Evolutionary conservation across 768 basidiomycete species (phyloP), one percentile per base, ranked within the genome.

Genomic region (Amanita molliuscula): DNA sequence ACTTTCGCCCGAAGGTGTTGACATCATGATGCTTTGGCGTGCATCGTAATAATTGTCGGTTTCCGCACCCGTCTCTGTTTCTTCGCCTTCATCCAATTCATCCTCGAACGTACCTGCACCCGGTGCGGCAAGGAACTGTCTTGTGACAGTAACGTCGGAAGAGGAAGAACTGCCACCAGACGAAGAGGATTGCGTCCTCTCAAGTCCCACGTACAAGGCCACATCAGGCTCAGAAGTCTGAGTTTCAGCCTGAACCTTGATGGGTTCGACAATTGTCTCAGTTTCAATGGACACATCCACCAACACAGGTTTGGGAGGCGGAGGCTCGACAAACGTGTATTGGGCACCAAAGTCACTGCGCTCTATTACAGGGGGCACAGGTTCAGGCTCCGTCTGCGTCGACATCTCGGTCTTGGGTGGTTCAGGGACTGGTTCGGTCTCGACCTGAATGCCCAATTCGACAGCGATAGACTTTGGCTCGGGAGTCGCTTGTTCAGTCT

Each of bases 31-130:
- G 54, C 73, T 89, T 60, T 83, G 81, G 40, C 81, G 70, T 1
- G 91, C 93, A 61, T 94, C 91, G 1, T 82, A 72, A 57, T 87
- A 91, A 52, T 89, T 80, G 15, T 82, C 86, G 29, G 78, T 77
- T 44, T 81, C 84, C 1, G 75, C 74, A 37, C 81, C 85, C 0
- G 82, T 83, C 66, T 82, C 81, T 9, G 59, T 55, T 31, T 61
- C 55, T 6, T 60, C 62, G n/a, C 61, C 69, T 2, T 67, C 67
- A 11, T 57, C 62, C 43, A 57, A 47, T 7, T 55, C 60, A 25
- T 55, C 54, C 4, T 64, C 65, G 34, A 55, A 40, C 9, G 54
- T 61, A n/a, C 55, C 34, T 26, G 29, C 58, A 31, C 44, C 55
- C 20, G 51, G 42, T 8, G 52, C 58, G 23, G 62, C 61, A 55